Evolutionary conservation across 1,284 basidiomycete species (phyloP), one percentile per base, ranked within the genome.

Genomic region (Naganishia sp.): DNA sequence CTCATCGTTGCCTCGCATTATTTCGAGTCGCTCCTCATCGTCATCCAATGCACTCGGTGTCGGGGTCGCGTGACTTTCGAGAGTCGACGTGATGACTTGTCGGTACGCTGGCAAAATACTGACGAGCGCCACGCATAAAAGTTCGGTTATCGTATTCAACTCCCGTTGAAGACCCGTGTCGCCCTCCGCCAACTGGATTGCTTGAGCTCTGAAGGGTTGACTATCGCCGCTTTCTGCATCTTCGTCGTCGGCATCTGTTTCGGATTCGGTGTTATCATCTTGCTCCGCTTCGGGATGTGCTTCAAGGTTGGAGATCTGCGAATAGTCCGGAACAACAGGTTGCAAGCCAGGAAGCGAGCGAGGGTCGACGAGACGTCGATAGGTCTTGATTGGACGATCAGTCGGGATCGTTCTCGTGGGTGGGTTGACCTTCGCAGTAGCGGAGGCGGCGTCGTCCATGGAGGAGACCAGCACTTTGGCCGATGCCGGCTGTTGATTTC

Each of bases 231-330:
- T 56, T 43, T 43, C 45, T 15, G 18, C 35, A 25, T 56, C 41
- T 6, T 56, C 54, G n/a, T 56, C 54, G 6, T 56, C 54, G 35
- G 35, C 41, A 23, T 60, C 57, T 2, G 43, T 60, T 2, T 23
- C 35, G 3, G 42, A 42, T 7, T 25, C 57, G 10, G 25, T 49
- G 39, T 46, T 17, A 39, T 49, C 57, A 10, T 35, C 43, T 2
- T 50, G 31, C 1, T 28, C 23, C 45, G n/a, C 23, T 18, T 23
- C 18, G 5, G 5, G 23, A 47, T n/a, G 23, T 9, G 45, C 7
- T 47, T 23, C 10, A 13, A 18, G n/a, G 2, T 11, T 15, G 23
- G 45, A 23, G 17, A 13, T 1, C n/a, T 47, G 45, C 45, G 45
- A n/a, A 47, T 47, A 47, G 45, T 17, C 21, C 2, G 35, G 7